A percentile compares a stretch with the other conserved stretches of the same genome.
Evolutionary conservation across 2,329 filamentous ascomycete species (phyloP).

Genomic region (Aspergillus sp.): DNA sequence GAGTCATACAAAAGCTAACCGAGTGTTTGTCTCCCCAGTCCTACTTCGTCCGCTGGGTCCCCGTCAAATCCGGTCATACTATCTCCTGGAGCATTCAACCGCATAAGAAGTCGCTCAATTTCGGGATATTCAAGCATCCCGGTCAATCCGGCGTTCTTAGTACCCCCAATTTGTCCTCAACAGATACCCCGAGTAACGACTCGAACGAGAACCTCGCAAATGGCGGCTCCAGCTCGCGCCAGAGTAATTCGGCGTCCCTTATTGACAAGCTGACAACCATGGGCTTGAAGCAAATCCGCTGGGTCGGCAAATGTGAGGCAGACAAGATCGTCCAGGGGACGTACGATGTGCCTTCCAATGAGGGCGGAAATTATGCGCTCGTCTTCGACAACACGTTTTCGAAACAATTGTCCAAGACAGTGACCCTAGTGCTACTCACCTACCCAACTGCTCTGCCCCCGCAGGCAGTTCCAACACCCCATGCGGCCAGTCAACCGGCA

Average conservation of each 20-base stretch:
- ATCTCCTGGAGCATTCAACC: constrained; percentile 98
- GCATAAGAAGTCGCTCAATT: constrained; percentile 98
- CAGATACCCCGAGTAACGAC: constrained; percentile 43
- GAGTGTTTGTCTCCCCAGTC: constrained; percentile 58
- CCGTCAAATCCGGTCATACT: constrained; percentile 83
- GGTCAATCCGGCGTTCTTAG: constrained; percentile 61
- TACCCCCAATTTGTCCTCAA: constrained; percentile 38
- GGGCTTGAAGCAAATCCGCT: constrained; percentile 65
- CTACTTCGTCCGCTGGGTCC: constrained; percentile 97
- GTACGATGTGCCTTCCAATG: constrained; percentile 70
- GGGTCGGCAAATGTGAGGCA: constrained; percentile 93
- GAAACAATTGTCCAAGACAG: constrained; percentile 90
- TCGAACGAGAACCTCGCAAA: constrained; percentile 36
- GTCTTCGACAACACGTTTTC: constrained; percentile 99
- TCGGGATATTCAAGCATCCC: constrained; percentile 96
- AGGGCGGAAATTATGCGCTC: constrained; percentile 91
- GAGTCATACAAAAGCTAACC: constrained; percentile 20
- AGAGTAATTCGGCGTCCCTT: constrained; percentile 70
- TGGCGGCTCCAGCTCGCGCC: constrained; percentile 48
- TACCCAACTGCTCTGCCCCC: constrained; percentile 72
- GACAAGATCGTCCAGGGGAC: constrained; percentile 92
- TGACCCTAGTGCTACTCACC: constrained; percentile 90
- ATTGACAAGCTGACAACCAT: constrained; percentile 63
- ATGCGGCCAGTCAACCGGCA: constrained; percentile 40
- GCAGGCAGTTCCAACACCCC: constrained; percentile 44